These are phyloP conservation scores for Talaromyces atroroseus DNA, from an alignment of 2,329 filamentous ascomycete genomes.

Conservation along the genomic window DNA sequence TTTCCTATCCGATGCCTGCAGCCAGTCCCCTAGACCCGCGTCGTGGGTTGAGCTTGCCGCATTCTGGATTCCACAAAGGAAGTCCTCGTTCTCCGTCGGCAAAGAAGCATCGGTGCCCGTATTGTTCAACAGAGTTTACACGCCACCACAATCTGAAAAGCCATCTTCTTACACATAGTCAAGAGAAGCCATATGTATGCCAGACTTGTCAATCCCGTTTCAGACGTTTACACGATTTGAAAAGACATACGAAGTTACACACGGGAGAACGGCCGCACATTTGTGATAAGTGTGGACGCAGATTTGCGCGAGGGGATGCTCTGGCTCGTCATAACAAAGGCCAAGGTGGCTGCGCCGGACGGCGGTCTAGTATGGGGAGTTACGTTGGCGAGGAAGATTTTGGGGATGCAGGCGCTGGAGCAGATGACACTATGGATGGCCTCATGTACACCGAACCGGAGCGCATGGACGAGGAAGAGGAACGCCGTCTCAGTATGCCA, in stretches of 20 bases:
- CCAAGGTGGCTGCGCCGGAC: slow-evolving; percentile 87
- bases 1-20: slow-evolving; percentile 60
- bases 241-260: slow-evolving; percentile 92
- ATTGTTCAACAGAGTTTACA: slow-evolving; percentile 94
- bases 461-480: slow-evolving; percentile 47
- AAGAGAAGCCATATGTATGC: slow-evolving; percentile 96
- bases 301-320: slow-evolving; percentile 92
- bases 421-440: slow-evolving; percentile 59
- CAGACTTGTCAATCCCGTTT: slow-evolving; percentile 91
- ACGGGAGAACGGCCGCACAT: slow-evolving; percentile 94
- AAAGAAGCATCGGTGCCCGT: slow-evolving; percentile 95
- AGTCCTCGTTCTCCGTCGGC: slow-evolving; percentile 64
- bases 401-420: slow-evolving; percentile 38
- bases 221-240: slow-evolving; percentile 85
- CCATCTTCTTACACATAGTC: slow-evolving; percentile 92
- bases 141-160: slow-evolving; percentile 97
- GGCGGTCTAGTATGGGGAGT: slow-evolving; percentile 76
- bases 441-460: slow-evolving; percentile 53
- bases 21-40: slow-evolving; percentile 45
- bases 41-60: slow-evolving; percentile 55
- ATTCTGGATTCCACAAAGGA: slow-evolving; percentile 50
- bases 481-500: slow-evolving; percentile 52
- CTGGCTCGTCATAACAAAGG: slow-evolving; percentile 93
- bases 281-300: slow-evolving; percentile 88
- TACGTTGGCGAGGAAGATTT: slow-evolving; percentile 75